A percentile compares a stretch with the other conserved stretches of the same genome.
These are phyloP conservation scores for Paraphaeosphaeria sporulosa DNA, from an alignment of 2,329 filamentous ascomycete genomes.

Conservation along the genomic window DNA sequence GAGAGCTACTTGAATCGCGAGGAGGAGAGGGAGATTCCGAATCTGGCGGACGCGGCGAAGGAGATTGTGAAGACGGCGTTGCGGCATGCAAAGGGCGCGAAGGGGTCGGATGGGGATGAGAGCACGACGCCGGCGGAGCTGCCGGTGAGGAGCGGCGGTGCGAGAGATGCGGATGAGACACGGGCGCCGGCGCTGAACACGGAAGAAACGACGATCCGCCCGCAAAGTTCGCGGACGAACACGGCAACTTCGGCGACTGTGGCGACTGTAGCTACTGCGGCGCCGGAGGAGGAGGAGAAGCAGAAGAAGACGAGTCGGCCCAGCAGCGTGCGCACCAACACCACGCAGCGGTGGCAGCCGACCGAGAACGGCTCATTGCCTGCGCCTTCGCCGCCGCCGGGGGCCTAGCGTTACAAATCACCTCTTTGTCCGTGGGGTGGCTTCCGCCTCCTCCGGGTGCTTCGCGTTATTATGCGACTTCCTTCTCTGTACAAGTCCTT, in stretches of 20 bases:
- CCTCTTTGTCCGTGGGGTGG: background rate
- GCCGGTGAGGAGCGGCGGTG: background rate
- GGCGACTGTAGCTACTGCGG: no score
- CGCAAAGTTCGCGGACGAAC: no score
- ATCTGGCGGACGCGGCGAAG: conserved; percentile 56
- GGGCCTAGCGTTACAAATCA: background rate
- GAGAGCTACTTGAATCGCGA: conserved; percentile 69
- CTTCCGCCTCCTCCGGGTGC: background rate
- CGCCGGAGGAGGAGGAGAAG: background rate
- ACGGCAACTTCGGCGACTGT: no score
- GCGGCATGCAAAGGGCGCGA: conserved; percentile 20
- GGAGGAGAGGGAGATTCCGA: conserved; percentile 44
- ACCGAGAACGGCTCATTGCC: background rate
- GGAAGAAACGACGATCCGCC: no score
- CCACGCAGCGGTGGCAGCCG: conserved; percentile 2
- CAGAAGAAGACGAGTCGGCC: conserved; percentile 17
- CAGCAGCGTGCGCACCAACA: conserved; percentile 5
- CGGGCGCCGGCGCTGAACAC: no score
- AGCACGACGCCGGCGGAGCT: background rate
- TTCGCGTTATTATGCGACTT: background rate
- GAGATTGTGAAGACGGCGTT: conserved; percentile 50
- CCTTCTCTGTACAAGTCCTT: no score
- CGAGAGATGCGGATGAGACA: no score
- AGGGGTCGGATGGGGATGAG: background rate
- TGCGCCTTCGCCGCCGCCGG: background rate